These are phyloP conservation scores for Simmondsia chinensis DNA, from an alignment of 148 eudicot species.

Conservation along the genomic window DNA sequence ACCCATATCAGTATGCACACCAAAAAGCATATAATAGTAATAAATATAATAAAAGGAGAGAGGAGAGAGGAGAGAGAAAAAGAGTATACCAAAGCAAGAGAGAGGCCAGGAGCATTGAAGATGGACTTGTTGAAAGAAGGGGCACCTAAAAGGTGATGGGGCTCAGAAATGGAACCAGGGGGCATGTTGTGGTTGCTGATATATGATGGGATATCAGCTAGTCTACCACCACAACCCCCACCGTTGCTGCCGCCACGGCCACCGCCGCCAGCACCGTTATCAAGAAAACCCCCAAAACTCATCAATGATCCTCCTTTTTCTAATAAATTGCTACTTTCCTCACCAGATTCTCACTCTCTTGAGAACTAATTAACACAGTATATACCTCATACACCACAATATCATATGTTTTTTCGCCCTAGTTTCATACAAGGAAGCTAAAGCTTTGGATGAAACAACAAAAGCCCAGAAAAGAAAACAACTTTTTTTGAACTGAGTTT, in stretches of 20 bases:
- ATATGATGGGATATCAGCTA: conserved; percentile 33
- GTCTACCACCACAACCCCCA: conserved; percentile 36
- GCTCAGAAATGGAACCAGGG: conserved; percentile 36
- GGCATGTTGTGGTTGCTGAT: conserved; percentile 32
- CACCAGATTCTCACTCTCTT: not conserved
- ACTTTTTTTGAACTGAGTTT: no score
- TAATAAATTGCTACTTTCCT: not conserved
- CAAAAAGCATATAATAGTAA: not conserved
- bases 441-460: no score
- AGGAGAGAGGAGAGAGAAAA: not conserved
- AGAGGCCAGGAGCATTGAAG: conserved; percentile 85
- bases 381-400: no score
- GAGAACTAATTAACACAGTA: not conserved
- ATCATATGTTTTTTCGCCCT: no score
- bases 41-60: not conserved
- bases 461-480: no score
- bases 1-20: not conserved
- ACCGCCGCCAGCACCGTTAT: conserved; percentile 29
- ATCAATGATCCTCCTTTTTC: conserved; percentile 28
- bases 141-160: conserved; percentile 25
- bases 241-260: conserved; percentile 13
- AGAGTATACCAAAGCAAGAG: conserved; percentile 67
- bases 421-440: no score
- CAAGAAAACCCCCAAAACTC: conserved; percentile 93
- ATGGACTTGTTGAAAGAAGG: conserved; percentile 53